Conservation (phyloP, 768 basidiomycete genomes). For the Termitomyces sp. region DNA sequence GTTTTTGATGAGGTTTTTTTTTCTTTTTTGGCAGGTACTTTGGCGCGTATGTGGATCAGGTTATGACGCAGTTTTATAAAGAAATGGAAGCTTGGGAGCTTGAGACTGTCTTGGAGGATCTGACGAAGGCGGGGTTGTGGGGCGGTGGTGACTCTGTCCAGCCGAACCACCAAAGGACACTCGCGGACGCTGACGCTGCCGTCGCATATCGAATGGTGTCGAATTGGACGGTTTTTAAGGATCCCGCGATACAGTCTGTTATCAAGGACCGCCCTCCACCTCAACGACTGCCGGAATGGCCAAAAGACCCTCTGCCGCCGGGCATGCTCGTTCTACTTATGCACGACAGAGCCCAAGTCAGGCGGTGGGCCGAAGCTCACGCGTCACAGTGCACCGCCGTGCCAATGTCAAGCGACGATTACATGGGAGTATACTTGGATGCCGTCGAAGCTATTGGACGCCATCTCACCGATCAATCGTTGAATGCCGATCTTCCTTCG, state of each 20-base stretch:
- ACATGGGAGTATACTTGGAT: conserved; percentile 38
- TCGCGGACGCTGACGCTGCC: conserved; percentile 42
- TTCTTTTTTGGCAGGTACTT: conserved; percentile 60
- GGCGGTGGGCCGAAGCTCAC: conserved; percentile 56
- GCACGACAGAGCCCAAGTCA: conserved; percentile 39
- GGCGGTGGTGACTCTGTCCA: conserved; percentile 7
- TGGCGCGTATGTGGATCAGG: conserved; percentile 49
- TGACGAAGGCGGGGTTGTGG: conserved; percentile 27
- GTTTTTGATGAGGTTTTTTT: too few species aligned
- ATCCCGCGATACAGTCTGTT: conserved; percentile 38
- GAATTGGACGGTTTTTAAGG: conserved; percentile 52
- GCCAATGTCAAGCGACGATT: conserved; percentile 44
- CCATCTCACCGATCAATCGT: conserved; percentile 6
- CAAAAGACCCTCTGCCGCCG: conserved; percentile 50
- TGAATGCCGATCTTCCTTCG: conserved; percentile 4
- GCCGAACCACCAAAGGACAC: conserved; percentile 15
- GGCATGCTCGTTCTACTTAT: conserved; percentile 56
- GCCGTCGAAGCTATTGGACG: conserved; percentile 37
- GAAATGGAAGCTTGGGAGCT: conserved; percentile 67
- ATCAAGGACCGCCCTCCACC: conserved; percentile 33
- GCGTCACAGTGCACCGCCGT: conserved; percentile 27
- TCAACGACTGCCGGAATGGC: conserved; percentile 42
- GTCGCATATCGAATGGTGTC: conserved; percentile 57
- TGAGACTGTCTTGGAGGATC: conserved; percentile 39
- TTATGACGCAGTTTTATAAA: conserved; percentile 51